Evolutionary conservation across 805 yeast genomes (phyloP).

Genomic region (Wickerhamomyces alni): DNA sequence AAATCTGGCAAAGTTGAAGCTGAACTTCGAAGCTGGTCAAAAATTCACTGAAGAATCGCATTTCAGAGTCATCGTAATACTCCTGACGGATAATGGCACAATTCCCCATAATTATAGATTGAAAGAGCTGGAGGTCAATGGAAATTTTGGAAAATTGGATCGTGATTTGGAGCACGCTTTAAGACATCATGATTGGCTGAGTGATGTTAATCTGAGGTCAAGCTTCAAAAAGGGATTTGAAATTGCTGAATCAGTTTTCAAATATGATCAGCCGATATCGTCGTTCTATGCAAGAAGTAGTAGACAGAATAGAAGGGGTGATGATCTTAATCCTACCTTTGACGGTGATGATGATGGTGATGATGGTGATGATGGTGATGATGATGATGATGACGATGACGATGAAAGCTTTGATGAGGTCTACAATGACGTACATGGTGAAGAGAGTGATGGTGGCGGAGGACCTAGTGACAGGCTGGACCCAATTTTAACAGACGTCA

Average conservation of each 20-base stretch:
- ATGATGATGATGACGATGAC: neutral
- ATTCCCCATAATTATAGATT: neutral
- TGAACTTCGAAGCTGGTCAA: slow-evolving; percentile 9
- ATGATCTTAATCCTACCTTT: slow-evolving; percentile 1
- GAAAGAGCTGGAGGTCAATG: slow-evolving; percentile 15
- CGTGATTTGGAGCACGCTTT: slow-evolving; percentile 14
- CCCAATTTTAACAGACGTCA: neutral
- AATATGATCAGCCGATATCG: neutral
- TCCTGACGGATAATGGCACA: neutral
- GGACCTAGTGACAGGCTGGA: neutral
- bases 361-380: slow-evolving; percentile 1
- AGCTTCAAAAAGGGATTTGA: slow-evolving; percentile 9
- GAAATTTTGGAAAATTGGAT: slow-evolving; percentile 17
- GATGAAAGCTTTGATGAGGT: slow-evolving; percentile 1
- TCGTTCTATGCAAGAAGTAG: neutral
- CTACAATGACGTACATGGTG: neutral
- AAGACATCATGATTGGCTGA: slow-evolving; percentile 11
- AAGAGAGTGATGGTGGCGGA: neutral
- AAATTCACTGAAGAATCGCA: too few relatives aligned
- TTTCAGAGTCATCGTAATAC: too few relatives aligned
- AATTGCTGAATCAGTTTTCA: neutral
- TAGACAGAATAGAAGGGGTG: neutral
- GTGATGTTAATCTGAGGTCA: slow-evolving; percentile 8
- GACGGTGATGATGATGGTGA: slow-evolving; percentile 1
- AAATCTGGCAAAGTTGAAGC: slow-evolving; percentile 4